Evolutionary conservation across 495 filamentous ascomycete genomes (phyloP).

Genomic region (Penicillium pancosmium): DNA sequence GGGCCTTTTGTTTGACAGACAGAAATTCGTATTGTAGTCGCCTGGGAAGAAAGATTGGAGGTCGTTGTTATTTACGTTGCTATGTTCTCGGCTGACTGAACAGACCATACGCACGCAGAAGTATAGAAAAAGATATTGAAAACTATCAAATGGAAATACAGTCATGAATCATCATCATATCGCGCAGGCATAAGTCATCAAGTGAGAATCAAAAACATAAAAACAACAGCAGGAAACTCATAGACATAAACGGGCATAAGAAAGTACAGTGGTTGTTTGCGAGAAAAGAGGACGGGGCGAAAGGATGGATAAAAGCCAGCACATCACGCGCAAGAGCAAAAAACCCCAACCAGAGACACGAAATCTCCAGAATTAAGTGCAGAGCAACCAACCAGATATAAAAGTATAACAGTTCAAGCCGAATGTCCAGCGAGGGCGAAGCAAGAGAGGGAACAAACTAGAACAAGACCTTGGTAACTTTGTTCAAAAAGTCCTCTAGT

Average conservation of each 20-base stretch:
- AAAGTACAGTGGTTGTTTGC: not conserved
- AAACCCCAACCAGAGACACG: too few relatives aligned
- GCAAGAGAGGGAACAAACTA: conserved; percentile 10
- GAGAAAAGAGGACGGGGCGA: too few relatives aligned
- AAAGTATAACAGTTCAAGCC: not conserved
- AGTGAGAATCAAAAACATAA: conserved; percentile 3
- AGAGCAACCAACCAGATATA: not conserved
- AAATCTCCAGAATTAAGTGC: not conserved
- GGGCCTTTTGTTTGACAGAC: too few relatives aligned
- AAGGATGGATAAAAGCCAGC: too few relatives aligned
- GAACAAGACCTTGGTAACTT: conserved; percentile 31
- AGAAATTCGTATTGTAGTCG: too few relatives aligned
- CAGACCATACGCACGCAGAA: not conserved
- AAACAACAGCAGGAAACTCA: not conserved
- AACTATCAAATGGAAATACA: conserved; percentile 15
- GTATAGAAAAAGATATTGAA: conserved; percentile 8
- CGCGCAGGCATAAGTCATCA: conserved; percentile 12
- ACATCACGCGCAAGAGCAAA: not conserved
- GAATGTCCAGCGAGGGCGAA: not conserved
- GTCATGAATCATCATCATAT: conserved; percentile 25
- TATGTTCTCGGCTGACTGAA: not conserved
- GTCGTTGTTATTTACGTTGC: too few relatives aligned
- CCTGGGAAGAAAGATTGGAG: too few relatives aligned
- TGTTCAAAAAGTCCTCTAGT: conserved; percentile 42
- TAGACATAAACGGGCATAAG: conserved; percentile 1